Base-by-base conservation (phyloP, 2,329 filamentous ascomycete species). In the Fusarium palustre region DNA sequence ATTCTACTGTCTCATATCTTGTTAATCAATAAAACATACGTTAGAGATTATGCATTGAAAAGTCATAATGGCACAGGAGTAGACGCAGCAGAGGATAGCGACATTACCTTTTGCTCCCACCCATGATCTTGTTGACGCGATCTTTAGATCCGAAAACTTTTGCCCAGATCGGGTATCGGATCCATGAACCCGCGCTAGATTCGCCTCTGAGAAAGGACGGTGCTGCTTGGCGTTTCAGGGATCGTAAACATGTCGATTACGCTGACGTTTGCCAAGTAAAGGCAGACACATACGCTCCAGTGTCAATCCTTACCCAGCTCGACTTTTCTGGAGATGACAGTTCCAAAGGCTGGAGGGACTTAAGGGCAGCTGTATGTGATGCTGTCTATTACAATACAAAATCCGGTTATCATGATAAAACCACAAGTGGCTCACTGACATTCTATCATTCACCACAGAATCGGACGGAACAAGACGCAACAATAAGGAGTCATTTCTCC, bases 31-130 rank as follows among this genome's bases (percentile, higher is more conserved):
- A 5, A 34, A 34, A 11, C 34, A 42, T 33, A 52, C 42, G 28
- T 28, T 57, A 20, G 52, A 57, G 3, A 57, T 28, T 34, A 57
- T 57, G 36, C 11, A 57, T 15, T 52, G 36, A 2, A 57, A 8
- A 33, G 46, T 18, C 4, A 16, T 10, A 11, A 42, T 34, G 11
- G 41, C 5, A 2, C 54, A 42, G 3, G 36, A 34, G 13, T 57
- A 57, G 2, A 42, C 6, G 18, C 36, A 57, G 5, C 54, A 57
- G 2, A 34, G 36, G 10, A n/a, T n/a, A n/a, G n/a, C n/a, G n/a
- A n/a, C n/a, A n/a, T n/a, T n/a, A n/a, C n/a, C n/a, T n/a, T n/a
- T n/a, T n/a, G n/a, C n/a, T n/a, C n/a, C n/a, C n/a, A 42, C 15
- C 36, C 46, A 57, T 3, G 55, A 46, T 12, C 55, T 22, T 22